phyloP scores from a whole-genome alignment of 164 flowering plant genomes.

The Stephania yunnanensis region DNA sequence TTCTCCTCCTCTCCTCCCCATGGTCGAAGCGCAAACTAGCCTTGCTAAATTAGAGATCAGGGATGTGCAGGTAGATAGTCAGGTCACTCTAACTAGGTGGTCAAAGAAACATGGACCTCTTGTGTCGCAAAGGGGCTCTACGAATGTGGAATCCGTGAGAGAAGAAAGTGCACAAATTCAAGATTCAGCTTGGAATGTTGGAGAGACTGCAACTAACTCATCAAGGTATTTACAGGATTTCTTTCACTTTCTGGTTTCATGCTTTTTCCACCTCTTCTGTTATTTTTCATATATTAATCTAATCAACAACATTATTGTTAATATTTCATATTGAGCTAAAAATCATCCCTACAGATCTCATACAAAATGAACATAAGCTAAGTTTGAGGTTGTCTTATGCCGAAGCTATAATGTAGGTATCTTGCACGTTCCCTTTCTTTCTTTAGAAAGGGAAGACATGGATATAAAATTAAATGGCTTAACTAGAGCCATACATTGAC shows the following conservation, averaged over 20 bases:
- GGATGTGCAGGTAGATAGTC: conserved; percentile 82
- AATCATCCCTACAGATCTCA: not conserved
- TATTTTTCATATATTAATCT: not conserved
- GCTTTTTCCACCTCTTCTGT: not conserved
- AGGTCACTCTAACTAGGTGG: conserved; percentile 73
- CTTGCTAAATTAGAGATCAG: conserved; percentile 54
- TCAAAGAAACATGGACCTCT: conserved; percentile 55
- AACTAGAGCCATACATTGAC: too few species aligned
- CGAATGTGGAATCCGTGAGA: conserved; percentile 43
- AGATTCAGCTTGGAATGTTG: conserved; percentile 56
- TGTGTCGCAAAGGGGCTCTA: conserved; percentile 34
- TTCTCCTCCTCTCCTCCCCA: conserved; percentile 37
- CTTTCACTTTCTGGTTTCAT: not conserved
- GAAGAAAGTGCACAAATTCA: conserved; percentile 42
- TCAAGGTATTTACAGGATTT: conserved; percentile 46
- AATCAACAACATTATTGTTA: not conserved
- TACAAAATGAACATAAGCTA: not conserved
- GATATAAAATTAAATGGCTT: too few species aligned
- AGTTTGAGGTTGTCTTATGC: not conserved
- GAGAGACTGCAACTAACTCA: conserved; percentile 52
- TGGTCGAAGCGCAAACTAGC: conserved; percentile 39
- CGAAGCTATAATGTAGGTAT: too few species aligned
- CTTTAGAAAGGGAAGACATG: too few species aligned
- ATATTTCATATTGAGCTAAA: too few species aligned
- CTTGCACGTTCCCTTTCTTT: too few species aligned